Conservation (phyloP, 768 basidiomycete genomes). For the Boletus huronensis region DNA sequence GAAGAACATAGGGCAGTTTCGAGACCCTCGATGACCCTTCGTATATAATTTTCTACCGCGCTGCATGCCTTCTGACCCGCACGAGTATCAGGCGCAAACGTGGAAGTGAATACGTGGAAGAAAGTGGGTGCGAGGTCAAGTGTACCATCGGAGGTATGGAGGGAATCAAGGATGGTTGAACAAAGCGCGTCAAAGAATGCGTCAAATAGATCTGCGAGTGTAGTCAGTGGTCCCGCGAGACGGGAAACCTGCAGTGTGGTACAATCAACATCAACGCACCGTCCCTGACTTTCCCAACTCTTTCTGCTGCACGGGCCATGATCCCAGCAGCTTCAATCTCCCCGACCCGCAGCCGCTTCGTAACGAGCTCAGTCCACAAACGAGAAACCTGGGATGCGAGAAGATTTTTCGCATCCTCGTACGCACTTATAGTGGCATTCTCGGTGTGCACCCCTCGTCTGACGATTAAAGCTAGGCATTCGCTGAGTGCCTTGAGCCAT, state of each 20-base stretch:
- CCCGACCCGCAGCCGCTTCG: slow-evolving; percentile 45
- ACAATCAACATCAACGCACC: slow-evolving; percentile 33
- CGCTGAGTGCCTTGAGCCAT: slow-evolving; percentile 69
- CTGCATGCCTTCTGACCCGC: slow-evolving; percentile 10
- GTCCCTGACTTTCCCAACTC: slow-evolving; percentile 39
- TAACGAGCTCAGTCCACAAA: slow-evolving; percentile 48
- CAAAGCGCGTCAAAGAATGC: slow-evolving; percentile 46
- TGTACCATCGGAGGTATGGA: background rate
- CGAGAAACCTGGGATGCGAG: slow-evolving; percentile 44
- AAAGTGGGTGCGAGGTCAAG: slow-evolving; percentile 40
- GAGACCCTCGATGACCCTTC: slow-evolving; percentile 25
- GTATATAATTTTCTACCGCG: slow-evolving; percentile 16
- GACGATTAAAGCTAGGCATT: slow-evolving; percentile 62
- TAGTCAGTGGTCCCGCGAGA: slow-evolving; percentile 19
- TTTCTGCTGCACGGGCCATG: slow-evolving; percentile 46
- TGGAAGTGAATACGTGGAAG: slow-evolving; percentile 43
- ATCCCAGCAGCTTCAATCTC: slow-evolving; percentile 40
- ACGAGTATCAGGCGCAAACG: slow-evolving; percentile 27
- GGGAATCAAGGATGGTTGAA: slow-evolving; percentile 8
- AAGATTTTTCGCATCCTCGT: slow-evolving; percentile 25
- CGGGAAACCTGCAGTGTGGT: slow-evolving; percentile 12
- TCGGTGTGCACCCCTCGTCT: slow-evolving; percentile 21
- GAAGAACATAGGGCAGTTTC: slow-evolving; percentile 11
- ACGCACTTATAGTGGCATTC: slow-evolving; percentile 1
- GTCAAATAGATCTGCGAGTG: slow-evolving; percentile 42